A percentile compares a stretch with the other conserved stretches of the same genome.
These are phyloP conservation scores for Lotus japonicus DNA, from an alignment of 306 rosid species.

Conservation along the genomic window DNA sequence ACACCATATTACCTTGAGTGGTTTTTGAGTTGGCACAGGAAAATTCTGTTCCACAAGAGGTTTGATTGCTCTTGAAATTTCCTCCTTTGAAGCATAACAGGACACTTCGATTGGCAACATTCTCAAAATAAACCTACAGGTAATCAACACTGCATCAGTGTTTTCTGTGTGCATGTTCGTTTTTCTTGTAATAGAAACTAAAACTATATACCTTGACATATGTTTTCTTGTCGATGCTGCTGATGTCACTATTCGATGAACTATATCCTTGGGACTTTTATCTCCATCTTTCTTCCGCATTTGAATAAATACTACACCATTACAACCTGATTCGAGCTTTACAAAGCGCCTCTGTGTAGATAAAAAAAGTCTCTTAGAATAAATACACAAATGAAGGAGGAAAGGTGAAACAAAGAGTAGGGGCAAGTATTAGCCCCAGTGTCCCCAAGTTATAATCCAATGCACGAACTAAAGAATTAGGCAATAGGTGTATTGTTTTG, in stretches of 20 bases:
- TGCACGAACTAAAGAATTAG: neutral
- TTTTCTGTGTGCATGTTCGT: constrained; percentile 5
- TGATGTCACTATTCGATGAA: constrained; percentile 67
- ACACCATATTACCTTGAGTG: constrained; percentile 52
- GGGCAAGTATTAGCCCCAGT: neutral
- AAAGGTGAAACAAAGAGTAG: neutral
- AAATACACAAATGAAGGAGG: constrained; percentile 1
- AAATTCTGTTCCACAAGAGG: constrained; percentile 73
- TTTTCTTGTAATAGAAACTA: constrained; percentile 1
- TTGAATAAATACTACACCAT: constrained; percentile 87
- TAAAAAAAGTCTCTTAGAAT: constrained; percentile 19
- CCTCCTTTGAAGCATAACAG: constrained; percentile 97
- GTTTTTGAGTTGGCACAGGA: constrained; percentile 58
- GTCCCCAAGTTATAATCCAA: neutral
- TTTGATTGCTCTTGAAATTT: constrained; percentile 66
- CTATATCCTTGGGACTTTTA: constrained; percentile 67
- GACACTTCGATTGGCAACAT: constrained; percentile 81
- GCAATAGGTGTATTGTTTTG: neutral
- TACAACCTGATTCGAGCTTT: constrained; percentile 85
- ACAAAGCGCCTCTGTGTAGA: constrained; percentile 56
- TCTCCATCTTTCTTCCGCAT: constrained; percentile 73
- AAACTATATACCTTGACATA: constrained; percentile 60
- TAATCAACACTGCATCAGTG: constrained; percentile 7
- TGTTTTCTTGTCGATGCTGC: constrained; percentile 80
- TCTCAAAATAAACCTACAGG: constrained; percentile 79